phyloP scores from a whole-genome alignment of 306 rosid genomes.

The Neltuma alba region DNA sequence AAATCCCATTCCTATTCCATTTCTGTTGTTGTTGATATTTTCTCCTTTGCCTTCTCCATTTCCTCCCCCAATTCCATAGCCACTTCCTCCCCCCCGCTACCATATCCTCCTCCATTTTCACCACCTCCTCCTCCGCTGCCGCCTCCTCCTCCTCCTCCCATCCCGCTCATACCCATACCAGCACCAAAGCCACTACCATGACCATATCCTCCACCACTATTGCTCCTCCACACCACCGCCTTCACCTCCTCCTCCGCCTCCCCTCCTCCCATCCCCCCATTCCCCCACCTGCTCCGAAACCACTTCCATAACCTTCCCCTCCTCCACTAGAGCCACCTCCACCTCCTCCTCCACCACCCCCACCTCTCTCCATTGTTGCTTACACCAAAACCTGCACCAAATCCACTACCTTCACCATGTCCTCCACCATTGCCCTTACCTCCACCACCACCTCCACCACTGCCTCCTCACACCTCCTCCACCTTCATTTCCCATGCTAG shows the following conservation, averaged over 20 bases:
- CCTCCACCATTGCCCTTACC: slow-evolving; percentile 18
- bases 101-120: not conserved
- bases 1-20: slow-evolving; percentile 54
- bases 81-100: slow-evolving; percentile 42
- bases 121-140: not conserved
- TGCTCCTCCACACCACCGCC: not conserved
- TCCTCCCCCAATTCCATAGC: slow-evolving; percentile 32
- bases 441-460: slow-evolving; percentile 34
- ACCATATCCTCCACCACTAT: slow-evolving; percentile 30
- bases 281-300: slow-evolving; percentile 38
- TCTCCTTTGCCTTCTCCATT: not conserved
- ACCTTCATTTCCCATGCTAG: slow-evolving; percentile 28
- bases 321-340: slow-evolving; percentile 37
- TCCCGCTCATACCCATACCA: slow-evolving; percentile 30
- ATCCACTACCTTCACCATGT: slow-evolving; percentile 47
- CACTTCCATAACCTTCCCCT: slow-evolving; percentile 46
- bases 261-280: slow-evolving; percentile 9
- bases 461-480: slow-evolving; percentile 33
- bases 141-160: slow-evolving; percentile 1
- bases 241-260: no score
- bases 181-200: slow-evolving; percentile 52
- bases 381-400: slow-evolving; percentile 45
- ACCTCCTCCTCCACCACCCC: slow-evolving; percentile 21
- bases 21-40: not conserved
- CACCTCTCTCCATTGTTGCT: slow-evolving; percentile 43